These are phyloP conservation scores for Colletotrichum sp. DNA, from an alignment of 2,329 filamentous ascomycete species.

Conservation along the genomic window DNA sequence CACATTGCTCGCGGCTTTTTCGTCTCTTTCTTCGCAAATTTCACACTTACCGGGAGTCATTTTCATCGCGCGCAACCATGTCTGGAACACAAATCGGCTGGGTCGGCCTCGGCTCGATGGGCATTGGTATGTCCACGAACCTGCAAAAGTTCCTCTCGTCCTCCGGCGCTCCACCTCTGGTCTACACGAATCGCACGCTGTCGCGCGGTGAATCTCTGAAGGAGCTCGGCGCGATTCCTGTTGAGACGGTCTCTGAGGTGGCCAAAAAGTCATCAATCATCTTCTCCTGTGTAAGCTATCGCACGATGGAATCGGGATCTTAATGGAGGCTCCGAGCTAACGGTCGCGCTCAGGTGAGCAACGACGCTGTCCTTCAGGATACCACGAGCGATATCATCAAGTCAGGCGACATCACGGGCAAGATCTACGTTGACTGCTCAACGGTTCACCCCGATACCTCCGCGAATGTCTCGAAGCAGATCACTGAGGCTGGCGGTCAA, in stretches of 20 bases:
- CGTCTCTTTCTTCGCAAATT: not conserved
- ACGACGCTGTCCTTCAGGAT: conserved; percentile 29
- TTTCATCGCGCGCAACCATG: not conserved
- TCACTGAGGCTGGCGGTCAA: conserved; percentile 13
- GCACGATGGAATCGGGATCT: conserved; percentile 15
- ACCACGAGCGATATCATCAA: conserved; percentile 3
- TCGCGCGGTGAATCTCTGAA: conserved; percentile 35
- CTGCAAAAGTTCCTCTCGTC: conserved; percentile 59
- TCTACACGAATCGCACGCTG: conserved; percentile 61
- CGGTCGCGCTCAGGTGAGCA: conserved; percentile 12
- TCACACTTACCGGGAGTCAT: rapidly evolving
- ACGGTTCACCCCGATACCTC: conserved; percentile 33
- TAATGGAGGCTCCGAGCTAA: not conserved
- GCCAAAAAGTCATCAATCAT: conserved; percentile 41
- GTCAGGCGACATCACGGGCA: conserved; percentile 34
- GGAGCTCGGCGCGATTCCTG: conserved; percentile 35
- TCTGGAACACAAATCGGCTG: conserved; percentile 1
- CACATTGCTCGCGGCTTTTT: not conserved
- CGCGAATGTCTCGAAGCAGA: conserved; percentile 12
- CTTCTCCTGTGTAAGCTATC: conserved; percentile 39
- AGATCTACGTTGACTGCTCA: conserved; percentile 27
- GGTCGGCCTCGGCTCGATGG: conserved; percentile 46
- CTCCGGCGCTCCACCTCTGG: conserved; percentile 53
- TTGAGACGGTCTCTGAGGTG: conserved; percentile 36
- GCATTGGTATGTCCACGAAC: conserved; percentile 38